A percentile compares a stretch with the other conserved stretches of the same genome.
These are phyloP conservation scores for Oleoguttula mirabilis DNA, from an alignment of 495 filamentous ascomycete genomes.

Conservation along the genomic window DNA sequence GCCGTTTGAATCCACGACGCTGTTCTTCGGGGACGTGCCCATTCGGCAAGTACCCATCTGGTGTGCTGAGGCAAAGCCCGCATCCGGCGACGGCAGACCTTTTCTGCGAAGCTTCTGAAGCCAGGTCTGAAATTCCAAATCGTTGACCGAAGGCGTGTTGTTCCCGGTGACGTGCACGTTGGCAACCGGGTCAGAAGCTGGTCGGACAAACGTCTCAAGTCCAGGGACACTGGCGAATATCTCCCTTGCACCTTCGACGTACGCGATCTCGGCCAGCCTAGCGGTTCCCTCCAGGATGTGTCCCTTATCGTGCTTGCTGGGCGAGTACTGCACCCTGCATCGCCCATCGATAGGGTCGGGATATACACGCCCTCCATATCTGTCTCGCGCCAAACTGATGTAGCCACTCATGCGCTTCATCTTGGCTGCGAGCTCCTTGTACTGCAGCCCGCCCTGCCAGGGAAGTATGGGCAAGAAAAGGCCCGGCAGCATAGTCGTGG, in stretches of 20 bases:
- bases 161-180: slow-evolving; percentile 27
- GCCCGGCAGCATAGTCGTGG: slow-evolving; percentile 53
- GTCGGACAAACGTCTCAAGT: slow-evolving; percentile 54
- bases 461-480: slow-evolving; percentile 45
- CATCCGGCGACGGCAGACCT: slow-evolving; percentile 40
- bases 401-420: slow-evolving; percentile 52
- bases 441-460: slow-evolving; percentile 52
- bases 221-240: slow-evolving; percentile 53
- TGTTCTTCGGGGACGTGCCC: slow-evolving; percentile 43
- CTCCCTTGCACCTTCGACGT: slow-evolving; percentile 63
- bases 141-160: slow-evolving; percentile 44
- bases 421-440: slow-evolving; percentile 50
- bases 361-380: slow-evolving; percentile 60
- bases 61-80: slow-evolving; percentile 54
- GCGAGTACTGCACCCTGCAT: slow-evolving; percentile 53
- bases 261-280: slow-evolving; percentile 60
- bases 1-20: slow-evolving; percentile 65
- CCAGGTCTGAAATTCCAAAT: slow-evolving; percentile 57
- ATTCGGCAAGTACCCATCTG: slow-evolving; percentile 90
- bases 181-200: slow-evolving; percentile 9
- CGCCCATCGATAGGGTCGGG: slow-evolving; percentile 56
- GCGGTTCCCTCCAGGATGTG: slow-evolving; percentile 61
- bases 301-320: slow-evolving; percentile 54
- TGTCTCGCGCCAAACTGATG: slow-evolving; percentile 60
- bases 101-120: slow-evolving; percentile 40